A percentile compares a stretch with the other conserved stretches of the same genome.
phyloP scores from a whole-genome alignment of 768 basidiomycete species.

The Termitomyces bulborhizus region DNA sequence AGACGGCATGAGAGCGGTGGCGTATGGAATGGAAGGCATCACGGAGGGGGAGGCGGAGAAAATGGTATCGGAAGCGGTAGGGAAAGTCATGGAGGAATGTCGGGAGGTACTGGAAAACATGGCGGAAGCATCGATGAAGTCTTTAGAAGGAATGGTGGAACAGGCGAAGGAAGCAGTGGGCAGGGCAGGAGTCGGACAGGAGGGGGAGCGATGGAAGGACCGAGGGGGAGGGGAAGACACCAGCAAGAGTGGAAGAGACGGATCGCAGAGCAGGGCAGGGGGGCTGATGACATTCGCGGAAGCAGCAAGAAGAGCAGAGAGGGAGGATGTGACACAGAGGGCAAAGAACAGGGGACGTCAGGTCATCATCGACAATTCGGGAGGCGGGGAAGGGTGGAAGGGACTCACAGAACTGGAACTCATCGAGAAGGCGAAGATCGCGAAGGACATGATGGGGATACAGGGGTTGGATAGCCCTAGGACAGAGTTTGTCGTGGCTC shows the following conservation, averaged over 20 bases:
- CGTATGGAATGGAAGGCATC: not conserved
- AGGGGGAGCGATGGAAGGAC: not conserved
- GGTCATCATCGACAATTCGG: too few relatives aligned
- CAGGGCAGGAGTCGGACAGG: too few relatives aligned
- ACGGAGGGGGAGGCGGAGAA: not conserved
- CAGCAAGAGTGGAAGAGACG: too few relatives aligned
- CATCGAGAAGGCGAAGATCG: not conserved
- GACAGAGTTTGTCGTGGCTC: not conserved
- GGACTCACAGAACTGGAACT: too few relatives aligned
- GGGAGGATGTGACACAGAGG: too few relatives aligned
- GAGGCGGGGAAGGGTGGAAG: too few relatives aligned
- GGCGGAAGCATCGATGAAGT: not conserved
- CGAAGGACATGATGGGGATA: not conserved
- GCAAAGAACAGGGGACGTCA: too few relatives aligned
- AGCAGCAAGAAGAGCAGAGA: too few relatives aligned
- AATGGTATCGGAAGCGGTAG: not conserved
- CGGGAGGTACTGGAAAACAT: not conserved
- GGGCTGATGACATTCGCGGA: too few relatives aligned
- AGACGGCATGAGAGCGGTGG: not conserved
- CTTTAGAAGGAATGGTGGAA: not conserved
- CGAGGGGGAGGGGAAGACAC: not conserved
- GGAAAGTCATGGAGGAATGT: not conserved
- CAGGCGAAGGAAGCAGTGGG: not conserved
- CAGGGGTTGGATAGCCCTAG: not conserved
- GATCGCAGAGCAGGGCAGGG: too few relatives aligned